Conservation (phyloP, 164 flowering plant genomes). For the Vitis riparia region DNA sequence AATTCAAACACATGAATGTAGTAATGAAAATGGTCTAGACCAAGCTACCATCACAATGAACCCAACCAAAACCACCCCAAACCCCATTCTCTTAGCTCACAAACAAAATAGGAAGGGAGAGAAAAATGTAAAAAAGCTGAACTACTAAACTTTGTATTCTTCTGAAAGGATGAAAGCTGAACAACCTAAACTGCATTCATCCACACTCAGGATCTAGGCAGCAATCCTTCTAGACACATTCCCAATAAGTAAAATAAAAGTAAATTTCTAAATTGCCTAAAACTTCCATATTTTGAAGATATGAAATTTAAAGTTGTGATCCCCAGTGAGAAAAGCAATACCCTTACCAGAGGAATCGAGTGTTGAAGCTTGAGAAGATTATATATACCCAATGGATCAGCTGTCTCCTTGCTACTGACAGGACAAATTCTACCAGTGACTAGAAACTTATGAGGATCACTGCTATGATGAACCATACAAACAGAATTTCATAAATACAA, state of each 20-base stretch:
- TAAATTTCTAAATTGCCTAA: neutral
- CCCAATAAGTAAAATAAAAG: neutral
- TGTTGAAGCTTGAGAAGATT: constrained; percentile 30
- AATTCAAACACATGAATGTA: neutral
- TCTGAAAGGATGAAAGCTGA: neutral
- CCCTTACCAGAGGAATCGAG: constrained; percentile 31
- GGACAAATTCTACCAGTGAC: constrained; percentile 11
- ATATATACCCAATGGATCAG: constrained; percentile 25
- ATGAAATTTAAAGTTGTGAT: neutral
- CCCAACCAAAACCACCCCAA: too few relatives aligned
- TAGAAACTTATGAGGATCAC: constrained; percentile 40
- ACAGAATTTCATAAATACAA: neutral
- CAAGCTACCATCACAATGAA: too few relatives aligned
- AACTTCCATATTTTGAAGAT: neutral
- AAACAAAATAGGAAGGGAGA: neutral
- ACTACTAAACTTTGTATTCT: neutral
- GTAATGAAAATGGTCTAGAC: neutral
- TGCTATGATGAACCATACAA: constrained; percentile 12
- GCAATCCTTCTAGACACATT: neutral
- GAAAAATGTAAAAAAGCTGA: neutral
- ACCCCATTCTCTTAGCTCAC: too few relatives aligned
- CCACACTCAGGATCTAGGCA: neutral
- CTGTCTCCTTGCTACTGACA: neutral
- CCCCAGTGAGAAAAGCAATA: neutral
- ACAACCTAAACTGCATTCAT: neutral